Percentiles rank a stretch among this genome's conserved stretches.
These are phyloP conservation scores for Exophiala lecanii-corni DNA, from an alignment of 2,329 filamentous ascomycete species.

Conservation along the genomic window DNA sequence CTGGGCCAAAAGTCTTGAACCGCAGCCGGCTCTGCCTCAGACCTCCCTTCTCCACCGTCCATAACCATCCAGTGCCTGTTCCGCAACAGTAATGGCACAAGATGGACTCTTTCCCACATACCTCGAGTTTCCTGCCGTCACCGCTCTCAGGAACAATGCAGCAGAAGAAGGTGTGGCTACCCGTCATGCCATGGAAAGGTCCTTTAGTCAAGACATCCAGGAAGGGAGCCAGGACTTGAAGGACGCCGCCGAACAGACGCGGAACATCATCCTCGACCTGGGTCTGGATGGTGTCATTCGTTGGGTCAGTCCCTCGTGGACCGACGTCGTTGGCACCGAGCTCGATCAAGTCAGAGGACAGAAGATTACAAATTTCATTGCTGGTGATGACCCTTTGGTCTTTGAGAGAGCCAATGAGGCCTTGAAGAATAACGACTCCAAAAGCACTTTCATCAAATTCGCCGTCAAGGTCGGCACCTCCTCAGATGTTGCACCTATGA, in stretches of 20 bases:
- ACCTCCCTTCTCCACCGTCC: conserved; percentile 1
- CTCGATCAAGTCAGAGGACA: conserved; percentile 69
- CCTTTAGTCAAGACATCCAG: conserved; percentile 82
- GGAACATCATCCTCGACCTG: conserved; percentile 94
- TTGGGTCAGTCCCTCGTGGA: conserved; percentile 97
- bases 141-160: conserved; percentile 41
- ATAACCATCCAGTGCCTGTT: background rate
- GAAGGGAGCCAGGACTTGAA: conserved; percentile 91
- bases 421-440: conserved; percentile 88
- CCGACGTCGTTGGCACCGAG: conserved; percentile 79
- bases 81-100: conserved; percentile 35
- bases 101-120: conserved; percentile 37
- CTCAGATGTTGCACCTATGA: conserved; percentile 55
- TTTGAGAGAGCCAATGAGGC: conserved; percentile 81
- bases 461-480: conserved; percentile 64
- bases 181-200: conserved; percentile 47
- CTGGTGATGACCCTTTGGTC: conserved; percentile 67
- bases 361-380: conserved; percentile 72
- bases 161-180: conserved; percentile 28
- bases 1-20: conserved; percentile 20
- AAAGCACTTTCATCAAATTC: conserved; percentile 85
- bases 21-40: conserved; percentile 10
- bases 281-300: conserved; percentile 84
- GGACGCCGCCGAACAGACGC: conserved; percentile 90
- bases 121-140: conserved; percentile 42